These are phyloP conservation scores for Vickermania spadyakhi DNA, from an alignment of 208 protist genomes.

Conservation along the genomic window DNA sequence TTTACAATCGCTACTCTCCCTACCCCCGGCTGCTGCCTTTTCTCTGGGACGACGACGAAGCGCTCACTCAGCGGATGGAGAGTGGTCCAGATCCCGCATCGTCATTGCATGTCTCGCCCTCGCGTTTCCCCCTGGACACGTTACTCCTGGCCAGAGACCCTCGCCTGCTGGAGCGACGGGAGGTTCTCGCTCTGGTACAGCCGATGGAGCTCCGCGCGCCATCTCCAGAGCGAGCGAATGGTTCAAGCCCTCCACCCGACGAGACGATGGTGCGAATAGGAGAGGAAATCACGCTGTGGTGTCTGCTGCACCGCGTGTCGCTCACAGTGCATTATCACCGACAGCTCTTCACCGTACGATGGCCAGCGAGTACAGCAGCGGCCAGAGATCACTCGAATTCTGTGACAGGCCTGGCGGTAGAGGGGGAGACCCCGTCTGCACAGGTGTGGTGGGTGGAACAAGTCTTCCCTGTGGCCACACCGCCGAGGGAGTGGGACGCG, in stretches of 20 bases:
- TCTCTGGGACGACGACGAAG: constrained; percentile 11
- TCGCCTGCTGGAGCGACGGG: constrained; percentile 25
- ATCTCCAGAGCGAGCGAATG: neutral
- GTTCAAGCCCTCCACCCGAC: neutral
- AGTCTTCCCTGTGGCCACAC: constrained; percentile 42
- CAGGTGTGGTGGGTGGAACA: constrained; percentile 40
- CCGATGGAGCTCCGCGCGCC: constrained; percentile 1
- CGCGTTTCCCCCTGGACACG: constrained; percentile 24
- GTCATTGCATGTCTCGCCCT: neutral
- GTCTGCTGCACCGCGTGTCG: constrained; percentile 48
- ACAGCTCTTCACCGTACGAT: constrained; percentile 66
- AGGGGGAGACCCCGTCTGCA: constrained; percentile 16
- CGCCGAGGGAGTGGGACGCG: constrained; percentile 38
- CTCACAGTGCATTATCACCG: constrained; percentile 58
- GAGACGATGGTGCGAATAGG: constrained; percentile 11
- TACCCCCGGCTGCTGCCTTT: constrained; percentile 43
- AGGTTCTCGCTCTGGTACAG: constrained; percentile 15
- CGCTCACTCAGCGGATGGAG: constrained; percentile 16
- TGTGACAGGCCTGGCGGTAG: no score
- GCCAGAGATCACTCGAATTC: no score
- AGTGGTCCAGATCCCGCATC: constrained; percentile 12
- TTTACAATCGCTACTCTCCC: constrained; percentile 65
- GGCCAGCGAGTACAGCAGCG: constrained; percentile 56
- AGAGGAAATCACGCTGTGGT: constrained; percentile 50
- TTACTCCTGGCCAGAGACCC: constrained; percentile 28